Percentiles rank a stretch among this genome's conserved stretches.
Evolutionary conservation across 2,329 filamentous ascomycete species (phyloP).

Genomic region (Pyricularia sp.): DNA sequence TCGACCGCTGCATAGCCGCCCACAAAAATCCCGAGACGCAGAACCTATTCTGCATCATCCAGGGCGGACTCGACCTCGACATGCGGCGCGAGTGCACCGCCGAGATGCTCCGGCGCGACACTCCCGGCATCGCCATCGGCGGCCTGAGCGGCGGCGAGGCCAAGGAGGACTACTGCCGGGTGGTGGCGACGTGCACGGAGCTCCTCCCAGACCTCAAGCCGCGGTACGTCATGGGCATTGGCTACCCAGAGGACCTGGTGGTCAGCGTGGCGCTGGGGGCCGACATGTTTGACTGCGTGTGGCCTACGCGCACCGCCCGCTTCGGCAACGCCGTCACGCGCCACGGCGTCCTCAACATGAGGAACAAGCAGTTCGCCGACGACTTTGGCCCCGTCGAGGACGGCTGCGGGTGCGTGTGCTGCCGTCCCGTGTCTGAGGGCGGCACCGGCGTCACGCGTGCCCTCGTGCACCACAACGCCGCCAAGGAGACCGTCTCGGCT

Average conservation of each 20-base stretch:
- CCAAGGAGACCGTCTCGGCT: conserved; percentile 90
- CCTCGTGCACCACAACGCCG: conserved; percentile 80
- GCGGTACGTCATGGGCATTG: conserved; percentile 98
- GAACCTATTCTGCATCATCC: conserved; percentile 97
- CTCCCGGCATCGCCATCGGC: conserved; percentile 92
- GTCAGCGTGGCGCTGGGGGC: conserved; percentile 88
- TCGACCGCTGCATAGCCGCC: conserved; percentile 85
- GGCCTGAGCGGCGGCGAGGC: conserved; percentile 90
- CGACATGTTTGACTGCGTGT: conserved; percentile 99
- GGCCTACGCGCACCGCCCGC: conserved; percentile 89
- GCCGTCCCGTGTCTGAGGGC: conserved; percentile 50
- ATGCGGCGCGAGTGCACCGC: conserved; percentile 71
- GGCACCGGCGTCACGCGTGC: conserved; percentile 75
- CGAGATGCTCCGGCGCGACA: conserved; percentile 81
- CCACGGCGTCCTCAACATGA: conserved; percentile 70
- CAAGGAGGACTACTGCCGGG: conserved; percentile 82
- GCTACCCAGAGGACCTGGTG: conserved; percentile 90
- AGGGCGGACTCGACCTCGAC: conserved; percentile 82
- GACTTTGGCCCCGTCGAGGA: conserved; percentile 79
- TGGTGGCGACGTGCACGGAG: conserved; percentile 74
- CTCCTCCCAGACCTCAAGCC: conserved; percentile 82
- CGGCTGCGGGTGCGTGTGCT: conserved; percentile 70
- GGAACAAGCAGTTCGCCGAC: conserved; percentile 58
- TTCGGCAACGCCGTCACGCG: conserved; percentile 91
- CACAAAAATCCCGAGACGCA: conserved; percentile 74